Evolutionary conservation across 129 eudicot species (phyloP).

Genomic region (Lactuca sativa): DNA sequence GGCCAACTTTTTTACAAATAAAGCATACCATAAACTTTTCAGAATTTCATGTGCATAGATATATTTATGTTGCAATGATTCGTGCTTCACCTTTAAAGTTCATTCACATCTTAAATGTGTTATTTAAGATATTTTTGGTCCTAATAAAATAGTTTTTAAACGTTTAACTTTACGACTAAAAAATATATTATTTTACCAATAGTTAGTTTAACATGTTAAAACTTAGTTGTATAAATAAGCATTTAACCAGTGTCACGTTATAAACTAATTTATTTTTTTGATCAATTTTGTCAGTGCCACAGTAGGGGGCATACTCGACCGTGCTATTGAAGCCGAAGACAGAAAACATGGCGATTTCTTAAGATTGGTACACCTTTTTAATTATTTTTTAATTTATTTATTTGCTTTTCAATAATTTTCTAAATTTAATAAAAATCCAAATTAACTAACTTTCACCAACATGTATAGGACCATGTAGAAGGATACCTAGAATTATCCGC

Average conservation of each 20-base stretch:
- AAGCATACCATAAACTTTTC: slow-evolving; percentile 31
- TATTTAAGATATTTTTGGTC: neutral
- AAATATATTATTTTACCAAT: neutral
- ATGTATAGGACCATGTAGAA: slow-evolving; percentile 77
- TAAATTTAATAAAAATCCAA: neutral
- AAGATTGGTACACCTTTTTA: slow-evolving; percentile 57
- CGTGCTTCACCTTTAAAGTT: slow-evolving; percentile 8
- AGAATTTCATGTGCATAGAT: slow-evolving; percentile 29
- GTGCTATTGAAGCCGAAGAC: slow-evolving; percentile 84
- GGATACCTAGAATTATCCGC: slow-evolving; percentile 89
- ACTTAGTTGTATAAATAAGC: no score
- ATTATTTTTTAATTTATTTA: neutral
- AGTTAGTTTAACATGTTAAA: no score
- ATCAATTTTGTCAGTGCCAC: slow-evolving; percentile 54
- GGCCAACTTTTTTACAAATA: slow-evolving; percentile 15
- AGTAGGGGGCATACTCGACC: slow-evolving; percentile 73
- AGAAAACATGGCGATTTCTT: slow-evolving; percentile 77
- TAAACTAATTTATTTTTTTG: slow-evolving; percentile 10
- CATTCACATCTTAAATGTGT: neutral
- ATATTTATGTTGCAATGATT: slow-evolving; percentile 25
- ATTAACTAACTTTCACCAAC: neutral
- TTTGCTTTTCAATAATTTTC: neutral
- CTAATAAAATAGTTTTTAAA: neutral
- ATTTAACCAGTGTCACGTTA: neutral
- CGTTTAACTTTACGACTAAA: neutral